Percentiles rank a stretch among this genome's conserved stretches.
phyloP scores from a whole-genome alignment of 2,329 filamentous ascomycete species.

The Penicillium corylophilum region DNA sequence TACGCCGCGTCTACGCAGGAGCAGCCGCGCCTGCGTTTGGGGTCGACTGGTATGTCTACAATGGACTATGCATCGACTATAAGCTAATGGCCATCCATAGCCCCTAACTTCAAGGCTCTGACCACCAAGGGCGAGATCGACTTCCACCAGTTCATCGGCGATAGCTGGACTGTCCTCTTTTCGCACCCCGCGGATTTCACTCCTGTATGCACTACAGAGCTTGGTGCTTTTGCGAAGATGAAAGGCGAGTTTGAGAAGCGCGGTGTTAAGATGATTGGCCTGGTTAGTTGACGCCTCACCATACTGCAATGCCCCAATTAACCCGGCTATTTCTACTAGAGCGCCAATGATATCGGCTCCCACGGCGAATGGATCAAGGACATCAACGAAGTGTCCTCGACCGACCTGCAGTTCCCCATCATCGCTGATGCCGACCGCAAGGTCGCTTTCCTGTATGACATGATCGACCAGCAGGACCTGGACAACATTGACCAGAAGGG shows the following conservation, averaged over 20 bases:
- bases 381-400: slow-evolving; percentile 75
- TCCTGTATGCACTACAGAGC: slow-evolving; percentile 92
- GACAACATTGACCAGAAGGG: slow-evolving; percentile 78
- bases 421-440: slow-evolving; percentile 79
- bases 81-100: slow-evolving; percentile 27
- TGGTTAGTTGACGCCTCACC: slow-evolving; percentile 46
- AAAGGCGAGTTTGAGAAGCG: slow-evolving; percentile 84
- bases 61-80: background rate
- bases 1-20: slow-evolving; percentile 28
- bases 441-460: slow-evolving; percentile 75
- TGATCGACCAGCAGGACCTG: slow-evolving; percentile 81
- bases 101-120: slow-evolving; percentile 67
- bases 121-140: slow-evolving; percentile 65
- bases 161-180: slow-evolving; percentile 68
- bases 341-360: slow-evolving; percentile 60
- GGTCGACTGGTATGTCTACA: slow-evolving; percentile 31
- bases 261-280: slow-evolving; percentile 85
- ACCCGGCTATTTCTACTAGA: slow-evolving; percentile 32
- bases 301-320: background rate
- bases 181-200: slow-evolving; percentile 80
- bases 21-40: slow-evolving; percentile 36
- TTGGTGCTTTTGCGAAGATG: slow-evolving; percentile 87
- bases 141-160: slow-evolving; percentile 68
- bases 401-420: slow-evolving; percentile 72
- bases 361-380: slow-evolving; percentile 50